Evolutionary conservation across 148 eudicot genomes (phyloP), one percentile per base, ranked within the genome.

Genomic region (Amaranthus cruentus): DNA sequence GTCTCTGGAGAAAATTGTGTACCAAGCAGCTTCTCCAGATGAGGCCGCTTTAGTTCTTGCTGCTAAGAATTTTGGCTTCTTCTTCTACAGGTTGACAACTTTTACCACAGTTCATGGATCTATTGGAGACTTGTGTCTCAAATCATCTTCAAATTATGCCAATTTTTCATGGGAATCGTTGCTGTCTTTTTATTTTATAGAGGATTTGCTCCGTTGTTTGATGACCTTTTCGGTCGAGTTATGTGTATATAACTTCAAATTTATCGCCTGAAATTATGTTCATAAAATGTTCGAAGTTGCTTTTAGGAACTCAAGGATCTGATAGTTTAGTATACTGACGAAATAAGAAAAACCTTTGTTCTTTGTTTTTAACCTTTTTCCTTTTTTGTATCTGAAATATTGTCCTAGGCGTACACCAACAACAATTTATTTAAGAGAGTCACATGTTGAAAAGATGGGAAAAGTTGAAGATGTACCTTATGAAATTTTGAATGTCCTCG

Each of bases 1-100:
- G 78, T 78, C 94, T 80, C 97, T 90, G 52, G 99, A 95, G 80
- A 91, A 85, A 83, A 86, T 92, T 68, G 74, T 76, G 42, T 95
- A 95, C 82, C 99, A 95, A 87, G 99, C 99, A 63, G 92, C 99
- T 78, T 95, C 99, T 42, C 99, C 99, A 50, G 99, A 95, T 82
- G 99, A 95, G 81, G 85, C 99, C 78, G 99, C 99, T 70, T 83
- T 95, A 82, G 99, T 95, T 71, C 77, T 78, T 38, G 99, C 99
- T 60, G 99, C 99, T 68, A 95, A 95, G 87, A 95, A 88, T 77
- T 95, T 95, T 83, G 99, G 99, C 76, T 95, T 95, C 89, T 91
- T 95, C 84, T 95, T 95, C 80, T 95, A 87, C 87, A 95, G 89
- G 99, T 92, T 5, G 74, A 68, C 63, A 47, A 7, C 43, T 50